A percentile compares a stretch with the other conserved stretches of the same genome.
phyloP scores from a whole-genome alignment of 164 flowering plant genomes.

The Nymphaea thermarum region DNA sequence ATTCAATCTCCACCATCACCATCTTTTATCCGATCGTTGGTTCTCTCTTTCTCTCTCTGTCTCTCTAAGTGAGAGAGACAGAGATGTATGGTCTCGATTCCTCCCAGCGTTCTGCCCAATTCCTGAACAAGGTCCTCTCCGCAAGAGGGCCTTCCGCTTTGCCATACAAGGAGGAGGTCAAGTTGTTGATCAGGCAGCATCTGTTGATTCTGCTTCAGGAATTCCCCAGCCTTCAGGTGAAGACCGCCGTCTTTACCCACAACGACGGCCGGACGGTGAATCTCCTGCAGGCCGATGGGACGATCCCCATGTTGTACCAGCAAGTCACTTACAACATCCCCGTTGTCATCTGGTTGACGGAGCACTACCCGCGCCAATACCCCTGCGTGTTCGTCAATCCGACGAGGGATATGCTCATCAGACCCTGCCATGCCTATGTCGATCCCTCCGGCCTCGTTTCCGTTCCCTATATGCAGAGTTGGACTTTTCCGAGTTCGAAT shows the following conservation, averaged over 20 bases:
- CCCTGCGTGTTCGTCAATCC: conserved; percentile 78
- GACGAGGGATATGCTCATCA: conserved; percentile 85
- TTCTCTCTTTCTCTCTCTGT: not conserved
- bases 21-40: not conserved
- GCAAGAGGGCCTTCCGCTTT: conserved; percentile 78
- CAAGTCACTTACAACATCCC: conserved; percentile 78
- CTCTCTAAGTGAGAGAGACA: no score
- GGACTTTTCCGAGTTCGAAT: conserved; percentile 83
- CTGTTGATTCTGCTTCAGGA: conserved; percentile 41
- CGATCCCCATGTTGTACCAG: conserved; percentile 62
- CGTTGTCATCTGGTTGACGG: conserved; percentile 66
- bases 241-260: conserved; percentile 78
- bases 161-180: conserved; percentile 70
- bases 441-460: conserved; percentile 71
- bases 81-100: not conserved
- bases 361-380: conserved; percentile 75
- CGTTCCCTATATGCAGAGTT: conserved; percentile 49
- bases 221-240: conserved; percentile 57
- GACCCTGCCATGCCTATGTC: conserved; percentile 63
- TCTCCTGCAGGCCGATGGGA: conserved; percentile 84
- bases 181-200: conserved; percentile 84
- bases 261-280: conserved; percentile 81
- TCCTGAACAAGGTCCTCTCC: conserved; percentile 67
- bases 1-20: not conserved
- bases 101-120: conserved; percentile 24